phyloP scores from a whole-genome alignment of 2,329 filamentous ascomycete genomes.

The Cladosporium sp. region DNA sequence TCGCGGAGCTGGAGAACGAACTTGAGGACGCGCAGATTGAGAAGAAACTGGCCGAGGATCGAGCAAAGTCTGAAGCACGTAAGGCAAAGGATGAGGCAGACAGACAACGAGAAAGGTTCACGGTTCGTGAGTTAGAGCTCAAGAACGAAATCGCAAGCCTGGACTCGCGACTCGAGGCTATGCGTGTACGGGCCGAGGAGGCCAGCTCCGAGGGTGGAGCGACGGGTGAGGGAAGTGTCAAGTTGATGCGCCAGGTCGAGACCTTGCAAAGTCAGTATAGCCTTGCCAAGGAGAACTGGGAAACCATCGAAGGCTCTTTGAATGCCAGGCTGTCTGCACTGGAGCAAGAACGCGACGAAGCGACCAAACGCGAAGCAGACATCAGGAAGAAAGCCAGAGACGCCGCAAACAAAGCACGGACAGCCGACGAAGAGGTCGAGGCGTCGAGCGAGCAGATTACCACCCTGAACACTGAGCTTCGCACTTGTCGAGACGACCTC shows the following conservation, averaged over 20 bases:
- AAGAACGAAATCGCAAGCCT: conserved; percentile 71
- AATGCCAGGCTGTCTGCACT: conserved; percentile 70
- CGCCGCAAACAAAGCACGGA: conserved; percentile 63
- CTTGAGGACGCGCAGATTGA: conserved; percentile 67
- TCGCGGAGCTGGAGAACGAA: conserved; percentile 57
- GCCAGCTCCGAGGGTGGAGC: conserved; percentile 67
- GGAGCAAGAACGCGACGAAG: conserved; percentile 89
- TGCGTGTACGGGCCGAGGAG: conserved; percentile 83
- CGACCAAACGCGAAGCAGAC: conserved; percentile 76
- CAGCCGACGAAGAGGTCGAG: conserved; percentile 80
- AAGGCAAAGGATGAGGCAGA: conserved; percentile 71
- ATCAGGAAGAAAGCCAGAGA: conserved; percentile 87
- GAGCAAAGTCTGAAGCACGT: conserved; percentile 62
- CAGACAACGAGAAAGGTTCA: conserved; percentile 66
- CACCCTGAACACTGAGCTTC: conserved; percentile 61
- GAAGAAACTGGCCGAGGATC: conserved; percentile 69
- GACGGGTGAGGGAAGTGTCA: conserved; percentile 54
- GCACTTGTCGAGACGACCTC: conserved; percentile 55
- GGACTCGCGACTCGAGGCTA: conserved; percentile 84
- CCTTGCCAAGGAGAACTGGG: conserved; percentile 94
- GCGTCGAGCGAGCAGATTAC: conserved; percentile 60
- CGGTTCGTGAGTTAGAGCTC: conserved; percentile 68
- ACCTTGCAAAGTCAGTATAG: conserved; percentile 94
- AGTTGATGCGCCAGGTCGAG: conserved; percentile 89
- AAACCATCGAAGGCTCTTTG: conserved; percentile 85